phyloP scores from a whole-genome alignment of 129 eudicot genomes.

The Pseudognaphalium luteoalbum region DNA sequence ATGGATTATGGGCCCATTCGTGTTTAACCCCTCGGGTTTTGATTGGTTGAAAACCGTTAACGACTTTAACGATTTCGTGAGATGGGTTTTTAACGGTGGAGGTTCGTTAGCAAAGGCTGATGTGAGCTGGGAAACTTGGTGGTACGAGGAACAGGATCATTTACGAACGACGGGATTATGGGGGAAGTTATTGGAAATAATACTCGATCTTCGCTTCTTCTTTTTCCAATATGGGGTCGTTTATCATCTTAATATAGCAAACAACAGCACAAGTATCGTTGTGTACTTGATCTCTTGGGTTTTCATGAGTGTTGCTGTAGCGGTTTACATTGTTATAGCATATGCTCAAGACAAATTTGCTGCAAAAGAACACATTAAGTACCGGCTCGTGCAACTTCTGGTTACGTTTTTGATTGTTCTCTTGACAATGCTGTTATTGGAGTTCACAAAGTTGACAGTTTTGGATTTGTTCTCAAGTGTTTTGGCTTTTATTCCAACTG shows the following conservation, averaged over 20 bases:
- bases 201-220: constrained; percentile 79
- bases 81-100: constrained; percentile 68
- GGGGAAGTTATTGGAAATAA: constrained; percentile 84
- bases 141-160: constrained; percentile 97
- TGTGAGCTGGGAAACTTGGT: constrained; percentile 93
- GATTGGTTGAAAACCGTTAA: constrained; percentile 93
- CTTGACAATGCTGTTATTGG: constrained; percentile 48
- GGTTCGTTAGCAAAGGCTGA: constrained; percentile 78
- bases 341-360: constrained; percentile 76
- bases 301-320: constrained; percentile 46
- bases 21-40: constrained; percentile 89
- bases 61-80: constrained; percentile 75
- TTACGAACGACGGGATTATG: constrained; percentile 78
- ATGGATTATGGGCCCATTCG: constrained; percentile 89
- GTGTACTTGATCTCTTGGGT: constrained; percentile 86
- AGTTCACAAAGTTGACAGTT: constrained; percentile 46
- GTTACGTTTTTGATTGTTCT: constrained; percentile 48
- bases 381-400: constrained; percentile 67
- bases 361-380: constrained; percentile 62
- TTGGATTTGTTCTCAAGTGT: constrained; percentile 62
- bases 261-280: constrained; percentile 45
- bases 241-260: constrained; percentile 67
- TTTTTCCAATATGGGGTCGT: constrained; percentile 92
- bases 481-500: constrained; percentile 87
- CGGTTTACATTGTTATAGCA: constrained; percentile 56